Evolutionary conservation across 352 stramenopile genomes (phyloP).

Genomic region (Blastocystis sp.): DNA sequence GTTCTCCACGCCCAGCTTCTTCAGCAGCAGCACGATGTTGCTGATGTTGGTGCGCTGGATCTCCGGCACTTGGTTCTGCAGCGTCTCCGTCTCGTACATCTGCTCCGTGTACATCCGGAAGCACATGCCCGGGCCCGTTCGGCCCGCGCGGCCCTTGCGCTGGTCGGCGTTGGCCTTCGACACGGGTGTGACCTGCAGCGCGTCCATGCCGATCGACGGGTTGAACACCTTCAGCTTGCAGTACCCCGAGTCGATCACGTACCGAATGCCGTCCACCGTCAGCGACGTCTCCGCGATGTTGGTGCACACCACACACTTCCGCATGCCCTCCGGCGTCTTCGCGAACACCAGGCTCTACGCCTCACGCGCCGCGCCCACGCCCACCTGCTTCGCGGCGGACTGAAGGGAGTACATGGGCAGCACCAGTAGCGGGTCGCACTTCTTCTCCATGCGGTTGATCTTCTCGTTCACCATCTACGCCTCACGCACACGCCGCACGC

Average conservation of each 20-base stretch:
- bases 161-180: conserved; percentile 96
- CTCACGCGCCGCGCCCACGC: conserved; percentile 73
- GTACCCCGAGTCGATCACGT: conserved; percentile 94
- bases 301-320: conserved; percentile 94
- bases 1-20: conserved; percentile 91
- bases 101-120: conserved; percentile 85
- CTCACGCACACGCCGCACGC: conserved; percentile 79
- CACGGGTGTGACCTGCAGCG: conserved; percentile 88
- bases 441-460: conserved; percentile 73
- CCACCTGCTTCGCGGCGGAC: conserved; percentile 91
- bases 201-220: conserved; percentile 96
- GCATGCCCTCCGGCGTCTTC: conserved; percentile 73
- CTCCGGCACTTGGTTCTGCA: conserved; percentile 92
- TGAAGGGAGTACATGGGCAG: conserved; percentile 99
- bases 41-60: conserved; percentile 96
- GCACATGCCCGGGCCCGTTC: conserved; percentile 80
- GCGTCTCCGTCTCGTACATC: conserved; percentile 92
- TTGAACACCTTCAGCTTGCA: conserved; percentile 99
- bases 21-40: conserved; percentile 94
- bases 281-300: conserved; percentile 95
- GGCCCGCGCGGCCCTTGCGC: conserved; percentile 86
- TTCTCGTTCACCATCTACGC: conserved; percentile 56
- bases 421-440: conserved; percentile 89
- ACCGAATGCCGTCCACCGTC: conserved; percentile 93
- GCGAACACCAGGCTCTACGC: conserved; percentile 72